Conservation (phyloP, 2,329 filamentous ascomycete species). For the Curvularia verruculosa region DNA sequence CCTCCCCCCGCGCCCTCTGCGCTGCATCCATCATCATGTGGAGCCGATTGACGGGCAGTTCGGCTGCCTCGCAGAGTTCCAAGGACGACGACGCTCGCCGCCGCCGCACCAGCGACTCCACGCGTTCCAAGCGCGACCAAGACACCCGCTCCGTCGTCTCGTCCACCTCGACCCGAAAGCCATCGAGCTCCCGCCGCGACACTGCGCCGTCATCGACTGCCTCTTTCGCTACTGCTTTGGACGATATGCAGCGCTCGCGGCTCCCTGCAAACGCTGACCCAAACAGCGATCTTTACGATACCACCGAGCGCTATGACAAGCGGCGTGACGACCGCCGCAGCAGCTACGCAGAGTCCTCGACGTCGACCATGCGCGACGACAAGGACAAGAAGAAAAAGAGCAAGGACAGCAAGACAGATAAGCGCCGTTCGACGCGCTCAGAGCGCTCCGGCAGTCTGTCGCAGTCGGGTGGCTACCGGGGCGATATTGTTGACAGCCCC, state of each 20-base stretch:
- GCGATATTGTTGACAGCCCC: constrained; percentile 42
- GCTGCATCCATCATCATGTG: constrained; percentile 40
- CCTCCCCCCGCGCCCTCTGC: constrained; percentile 18
- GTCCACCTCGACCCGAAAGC: constrained; percentile 42
- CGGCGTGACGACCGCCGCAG: constrained; percentile 38
- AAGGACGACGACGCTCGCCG: constrained; percentile 39
- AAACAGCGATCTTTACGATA: constrained; percentile 43
- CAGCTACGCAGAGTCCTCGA: constrained; percentile 40
- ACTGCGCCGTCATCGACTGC: constrained; percentile 42
- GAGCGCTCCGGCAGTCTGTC: constrained; percentile 36
- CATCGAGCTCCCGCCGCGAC: constrained; percentile 39
- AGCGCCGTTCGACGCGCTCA: constrained; percentile 40
- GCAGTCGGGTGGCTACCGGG: constrained; percentile 38
- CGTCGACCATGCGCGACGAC: constrained; percentile 38
- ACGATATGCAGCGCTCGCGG: constrained; percentile 35
- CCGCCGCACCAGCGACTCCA: constrained; percentile 31
- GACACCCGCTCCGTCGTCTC: constrained; percentile 46
- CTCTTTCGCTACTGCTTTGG: constrained; percentile 50
- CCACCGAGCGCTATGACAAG: constrained; percentile 30
- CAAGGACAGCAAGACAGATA: constrained; percentile 29
- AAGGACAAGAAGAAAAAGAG: constrained; percentile 38
- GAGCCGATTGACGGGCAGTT: constrained; percentile 46
- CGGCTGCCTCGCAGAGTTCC: constrained; percentile 30
- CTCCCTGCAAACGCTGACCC: constrained; percentile 14
- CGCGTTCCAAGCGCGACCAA: constrained; percentile 42